phyloP scores from a whole-genome alignment of 768 basidiomycete genomes.

The Strobilomyces echinocephalus region DNA sequence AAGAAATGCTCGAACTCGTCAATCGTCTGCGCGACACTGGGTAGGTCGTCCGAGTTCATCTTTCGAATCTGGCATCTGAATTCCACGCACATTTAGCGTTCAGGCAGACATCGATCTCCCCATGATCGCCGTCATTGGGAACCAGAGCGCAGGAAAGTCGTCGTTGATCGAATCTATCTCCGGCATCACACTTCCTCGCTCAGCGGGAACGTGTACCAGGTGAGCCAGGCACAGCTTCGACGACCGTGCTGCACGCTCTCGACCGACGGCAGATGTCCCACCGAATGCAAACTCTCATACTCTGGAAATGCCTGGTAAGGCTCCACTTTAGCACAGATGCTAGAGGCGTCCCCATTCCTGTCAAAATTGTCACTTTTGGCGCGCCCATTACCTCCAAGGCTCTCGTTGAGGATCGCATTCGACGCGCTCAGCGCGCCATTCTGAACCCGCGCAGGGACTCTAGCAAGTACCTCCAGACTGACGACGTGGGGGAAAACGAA shows the following conservation, averaged over 20 bases:
- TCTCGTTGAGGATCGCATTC: conserved; percentile 61
- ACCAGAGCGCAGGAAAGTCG: conserved; percentile 55
- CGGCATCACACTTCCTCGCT: conserved; percentile 64
- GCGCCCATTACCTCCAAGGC: conserved; percentile 44
- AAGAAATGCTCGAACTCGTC: conserved; percentile 52
- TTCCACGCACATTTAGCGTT: conserved; percentile 37
- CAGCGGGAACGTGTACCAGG: conserved; percentile 76
- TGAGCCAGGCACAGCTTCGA: conserved; percentile 12
- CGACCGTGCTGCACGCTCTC: neutral
- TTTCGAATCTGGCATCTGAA: neutral
- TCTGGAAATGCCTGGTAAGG: conserved; percentile 52
- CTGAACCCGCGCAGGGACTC: conserved; percentile 45
- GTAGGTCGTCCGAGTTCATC: conserved; percentile 30
- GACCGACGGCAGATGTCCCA: conserved; percentile 43
- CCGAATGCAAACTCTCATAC: conserved; percentile 41
- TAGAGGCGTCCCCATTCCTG: conserved; percentile 29
- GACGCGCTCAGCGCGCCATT: conserved; percentile 61
- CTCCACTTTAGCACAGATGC: neutral
- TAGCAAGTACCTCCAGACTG: conserved; percentile 11
- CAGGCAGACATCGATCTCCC: conserved; percentile 69
- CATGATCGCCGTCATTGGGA: conserved; percentile 67
- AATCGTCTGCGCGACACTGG: conserved; percentile 61
- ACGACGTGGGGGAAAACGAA: too few relatives aligned
- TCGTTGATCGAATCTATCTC: conserved; percentile 54
- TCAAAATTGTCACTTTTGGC: conserved; percentile 42